phyloP scores from a whole-genome alignment of 176 grass and related monocot species.

The Calamus simplicifolius region DNA sequence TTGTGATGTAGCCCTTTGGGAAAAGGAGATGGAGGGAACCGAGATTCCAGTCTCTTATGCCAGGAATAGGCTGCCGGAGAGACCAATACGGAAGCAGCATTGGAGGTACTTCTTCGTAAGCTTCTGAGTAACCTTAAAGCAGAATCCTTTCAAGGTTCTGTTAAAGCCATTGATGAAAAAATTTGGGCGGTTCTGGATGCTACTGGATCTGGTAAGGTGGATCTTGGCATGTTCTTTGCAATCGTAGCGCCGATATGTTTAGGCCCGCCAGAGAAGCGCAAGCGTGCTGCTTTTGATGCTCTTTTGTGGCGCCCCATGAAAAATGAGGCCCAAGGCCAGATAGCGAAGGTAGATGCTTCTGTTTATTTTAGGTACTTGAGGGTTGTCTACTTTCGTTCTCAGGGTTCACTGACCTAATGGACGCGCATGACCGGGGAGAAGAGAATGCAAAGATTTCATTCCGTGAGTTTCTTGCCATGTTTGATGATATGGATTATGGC shows the following conservation, averaged over 20 bases:
- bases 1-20: not conserved
- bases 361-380: conserved; percentile 1
- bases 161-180: not conserved
- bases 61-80: not conserved
- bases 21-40: not conserved
- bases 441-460: not conserved
- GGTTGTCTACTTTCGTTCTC: not conserved
- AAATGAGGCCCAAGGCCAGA: not conserved
- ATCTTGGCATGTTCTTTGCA: conserved; percentile 8
- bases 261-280: conserved; percentile 1
- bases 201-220: not conserved
- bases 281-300: conserved; percentile 1
- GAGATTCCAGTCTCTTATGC: no score
- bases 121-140: not conserved
- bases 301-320: not conserved
- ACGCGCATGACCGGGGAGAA: no score
- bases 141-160: conserved; percentile 3
- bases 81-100: not conserved
- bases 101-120: not conserved
- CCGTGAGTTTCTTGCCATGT: not conserved
- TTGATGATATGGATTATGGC: not conserved
- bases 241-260: not conserved
- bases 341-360: conserved; percentile 1
- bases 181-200: not conserved
- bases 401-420: not conserved